Evolutionary conservation across 345 rosid species (phyloP), one percentile per base, ranked within the genome.

Genomic region (Linum trigynum): DNA sequence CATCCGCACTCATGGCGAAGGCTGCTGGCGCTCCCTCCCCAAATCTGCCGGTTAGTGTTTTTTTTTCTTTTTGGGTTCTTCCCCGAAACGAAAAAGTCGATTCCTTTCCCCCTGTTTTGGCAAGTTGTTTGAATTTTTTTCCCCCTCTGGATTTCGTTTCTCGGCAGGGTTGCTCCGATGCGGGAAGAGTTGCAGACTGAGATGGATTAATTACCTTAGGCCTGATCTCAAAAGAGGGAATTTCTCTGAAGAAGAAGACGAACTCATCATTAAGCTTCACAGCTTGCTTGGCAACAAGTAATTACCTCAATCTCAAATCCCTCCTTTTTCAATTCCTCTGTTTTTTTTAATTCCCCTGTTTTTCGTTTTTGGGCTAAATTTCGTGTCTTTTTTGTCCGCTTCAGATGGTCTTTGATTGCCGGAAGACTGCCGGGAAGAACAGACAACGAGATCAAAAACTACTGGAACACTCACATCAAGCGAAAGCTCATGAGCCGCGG

Each of bases 21-120:
- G 97, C 51, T 85, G 90, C 75, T 90, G 97, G 97, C 90, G 95
- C 14, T 90, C 97, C 38, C 92, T 87, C 14, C 97, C 97, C 2
- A 87, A 83, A 78, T 73, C 97, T 8, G 97, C 97, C 12, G 97
- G 91, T 87, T 42, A 23, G 59, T 36, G 0, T 3, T 6, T 2
- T 5, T 11, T n/a, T 8, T 4, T n/a, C 51, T 0, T 10, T 0
- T 70, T n/a, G 11, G 53, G 14, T 12, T 6, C 3, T 48, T 48
- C 32, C 32, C 32, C 32, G 32, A 23, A 23, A 23, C 32, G 32
- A 23, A 23, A 23, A 23, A 23, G 32, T 23, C 32, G 32, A 23
- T 23, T 23, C 32, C 32, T 48, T 7, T 1, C 7, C 2, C 12
- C 51, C 14, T 5, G 2, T 12, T 60, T 48, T 35, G 9, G 11